A percentile compares a stretch with the other conserved stretches of the same genome.
phyloP scores from a whole-genome alignment of 2,329 filamentous ascomycete species.

The Fusarium nanum region DNA sequence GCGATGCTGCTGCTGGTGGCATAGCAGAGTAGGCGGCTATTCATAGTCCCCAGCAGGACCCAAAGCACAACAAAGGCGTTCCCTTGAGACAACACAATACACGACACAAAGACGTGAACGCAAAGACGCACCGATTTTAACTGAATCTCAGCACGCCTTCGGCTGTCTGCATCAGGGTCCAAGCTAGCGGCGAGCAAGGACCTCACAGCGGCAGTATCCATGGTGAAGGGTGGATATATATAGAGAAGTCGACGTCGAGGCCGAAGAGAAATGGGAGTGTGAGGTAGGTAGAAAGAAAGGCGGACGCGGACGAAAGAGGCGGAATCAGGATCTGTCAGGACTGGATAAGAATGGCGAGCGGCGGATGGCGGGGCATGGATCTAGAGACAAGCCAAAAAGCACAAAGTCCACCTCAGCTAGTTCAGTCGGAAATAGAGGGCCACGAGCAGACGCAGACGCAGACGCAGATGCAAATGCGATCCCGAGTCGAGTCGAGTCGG shows the following conservation, averaged over 20 bases:
- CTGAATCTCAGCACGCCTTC: conserved; percentile 82
- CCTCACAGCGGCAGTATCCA: conserved; percentile 81
- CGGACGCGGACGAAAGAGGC: conserved; percentile 36
- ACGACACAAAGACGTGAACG: conserved; percentile 19
- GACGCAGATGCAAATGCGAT: conserved; percentile 9
- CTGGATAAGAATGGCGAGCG: conserved; percentile 45
- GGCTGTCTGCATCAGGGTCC: conserved; percentile 77
- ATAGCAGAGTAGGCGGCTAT: background rate
- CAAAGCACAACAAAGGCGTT: conserved; percentile 12
- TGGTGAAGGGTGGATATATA: conserved; percentile 54
- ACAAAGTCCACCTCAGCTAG: conserved; percentile 28
- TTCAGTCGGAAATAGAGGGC: conserved; percentile 33
- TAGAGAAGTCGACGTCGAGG: conserved; percentile 44
- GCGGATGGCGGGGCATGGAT: conserved; percentile 47
- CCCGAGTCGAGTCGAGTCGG: conserved; percentile 24
- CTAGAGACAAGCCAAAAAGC: conserved; percentile 41
- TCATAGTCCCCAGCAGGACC: background rate
- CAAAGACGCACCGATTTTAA: conserved; percentile 76
- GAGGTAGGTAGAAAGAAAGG: conserved; percentile 28
- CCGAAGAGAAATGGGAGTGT: conserved; percentile 40
- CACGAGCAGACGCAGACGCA: conserved; percentile 7
- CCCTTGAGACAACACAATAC: conserved; percentile 1
- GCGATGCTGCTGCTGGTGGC: background rate
- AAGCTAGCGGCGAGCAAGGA: conserved; percentile 82
- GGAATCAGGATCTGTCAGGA: conserved; percentile 49